These are phyloP conservation scores for Cryptococcus sp. DNA, from an alignment of 1,284 basidiomycete species.

Conservation along the genomic window DNA sequence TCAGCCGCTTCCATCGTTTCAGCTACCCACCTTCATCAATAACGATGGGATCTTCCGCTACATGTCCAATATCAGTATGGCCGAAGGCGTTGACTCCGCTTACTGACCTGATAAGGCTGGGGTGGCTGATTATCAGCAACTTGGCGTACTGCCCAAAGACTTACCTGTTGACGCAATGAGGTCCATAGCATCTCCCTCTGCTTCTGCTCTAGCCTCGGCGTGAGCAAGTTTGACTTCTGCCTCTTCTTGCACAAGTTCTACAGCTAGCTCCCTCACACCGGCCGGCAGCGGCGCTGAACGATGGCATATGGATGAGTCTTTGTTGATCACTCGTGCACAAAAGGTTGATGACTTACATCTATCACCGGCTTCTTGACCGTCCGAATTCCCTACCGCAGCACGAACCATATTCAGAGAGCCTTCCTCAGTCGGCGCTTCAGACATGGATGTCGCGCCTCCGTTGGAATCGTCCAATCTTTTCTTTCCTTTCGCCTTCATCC, in stretches of 20 bases:
- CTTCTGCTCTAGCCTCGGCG: background rate
- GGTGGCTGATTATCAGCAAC: background rate
- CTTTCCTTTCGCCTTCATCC: constrained; percentile 27
- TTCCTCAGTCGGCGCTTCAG: background rate
- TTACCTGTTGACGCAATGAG: constrained; percentile 1
- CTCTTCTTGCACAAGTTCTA: constrained; percentile 11
- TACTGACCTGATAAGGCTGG: constrained; percentile 2
- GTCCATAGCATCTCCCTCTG: background rate
- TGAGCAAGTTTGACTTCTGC: background rate
- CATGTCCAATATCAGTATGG: background rate
- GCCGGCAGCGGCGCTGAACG: constrained; percentile 10
- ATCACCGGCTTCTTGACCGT: background rate
- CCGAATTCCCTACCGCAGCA: background rate
- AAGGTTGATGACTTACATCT: background rate
- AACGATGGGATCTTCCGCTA: background rate
- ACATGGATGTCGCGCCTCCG: background rate
- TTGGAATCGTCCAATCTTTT: constrained; percentile 7
- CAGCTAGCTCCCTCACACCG: constrained; percentile 9
- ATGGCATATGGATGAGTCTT: no score
- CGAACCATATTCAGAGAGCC: background rate
- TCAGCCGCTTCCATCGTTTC: background rate
- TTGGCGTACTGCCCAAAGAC: background rate
- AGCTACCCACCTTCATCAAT: constrained; percentile 6
- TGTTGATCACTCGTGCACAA: background rate
- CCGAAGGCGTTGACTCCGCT: background rate